phyloP scores from a whole-genome alignment of 768 basidiomycete species.

The Psilocybe tampanensis region DNA sequence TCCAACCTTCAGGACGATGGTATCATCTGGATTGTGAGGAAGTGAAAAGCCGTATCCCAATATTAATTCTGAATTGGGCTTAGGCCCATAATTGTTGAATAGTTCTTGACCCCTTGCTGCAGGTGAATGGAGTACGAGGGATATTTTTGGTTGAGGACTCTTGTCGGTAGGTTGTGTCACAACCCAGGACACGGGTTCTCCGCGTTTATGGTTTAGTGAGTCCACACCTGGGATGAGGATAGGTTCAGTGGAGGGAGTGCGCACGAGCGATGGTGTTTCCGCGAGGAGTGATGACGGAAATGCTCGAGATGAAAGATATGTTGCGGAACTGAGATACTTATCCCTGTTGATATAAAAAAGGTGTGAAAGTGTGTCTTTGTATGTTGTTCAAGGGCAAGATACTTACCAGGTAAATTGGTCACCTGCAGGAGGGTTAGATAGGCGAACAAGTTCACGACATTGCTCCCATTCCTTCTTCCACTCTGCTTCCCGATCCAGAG shows the following conservation, averaged over 20 bases:
- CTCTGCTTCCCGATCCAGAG: constrained; percentile 60
- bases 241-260: constrained; percentile 60
- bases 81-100: constrained; percentile 92
- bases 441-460: constrained; percentile 46
- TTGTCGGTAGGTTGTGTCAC: constrained; percentile 41
- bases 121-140: constrained; percentile 58
- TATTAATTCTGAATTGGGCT: constrained; percentile 88
- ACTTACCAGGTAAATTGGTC: constrained; percentile 68
- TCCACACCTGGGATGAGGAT: constrained; percentile 89
- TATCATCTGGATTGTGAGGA: constrained; percentile 81
- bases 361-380: background rate
- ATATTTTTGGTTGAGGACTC: constrained; percentile 43
- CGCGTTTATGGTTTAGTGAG: constrained; percentile 82
- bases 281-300: constrained; percentile 87
- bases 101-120: constrained; percentile 54
- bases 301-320: constrained; percentile 84
- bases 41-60: constrained; percentile 92
- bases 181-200: constrained; percentile 82
- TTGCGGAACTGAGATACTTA: constrained; percentile 68
- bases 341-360: constrained; percentile 66
- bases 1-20: constrained; percentile 77
- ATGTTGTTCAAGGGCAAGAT: background rate
- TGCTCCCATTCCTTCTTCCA: constrained; percentile 67
- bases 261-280: constrained; percentile 50
- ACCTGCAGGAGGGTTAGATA: constrained; percentile 42